Evolutionary conservation across 164 flowering plant genomes (phyloP).

Genomic region (Pachysandra terminalis): DNA sequence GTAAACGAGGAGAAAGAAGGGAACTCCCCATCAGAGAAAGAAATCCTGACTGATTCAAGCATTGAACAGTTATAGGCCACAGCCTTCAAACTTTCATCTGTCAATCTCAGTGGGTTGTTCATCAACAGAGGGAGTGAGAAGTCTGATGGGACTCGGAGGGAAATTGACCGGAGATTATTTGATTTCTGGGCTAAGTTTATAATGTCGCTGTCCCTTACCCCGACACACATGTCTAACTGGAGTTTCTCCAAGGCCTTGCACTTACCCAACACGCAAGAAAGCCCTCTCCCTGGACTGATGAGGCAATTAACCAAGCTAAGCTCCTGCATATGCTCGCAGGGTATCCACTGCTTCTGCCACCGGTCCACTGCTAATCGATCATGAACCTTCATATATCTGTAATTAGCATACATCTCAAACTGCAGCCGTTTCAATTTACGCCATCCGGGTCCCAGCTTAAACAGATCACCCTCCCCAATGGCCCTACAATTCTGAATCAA

Average conservation of each 20-base stretch:
- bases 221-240: slow-evolving; percentile 79
- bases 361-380: slow-evolving; percentile 56
- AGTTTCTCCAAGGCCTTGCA: slow-evolving; percentile 71
- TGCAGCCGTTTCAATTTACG: slow-evolving; percentile 53
- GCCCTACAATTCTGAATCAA: slow-evolving; percentile 71
- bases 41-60: slow-evolving; percentile 65
- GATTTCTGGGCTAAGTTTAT: slow-evolving; percentile 52
- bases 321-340: slow-evolving; percentile 69
- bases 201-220: slow-evolving; percentile 68
- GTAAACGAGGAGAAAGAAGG: slow-evolving; percentile 70
- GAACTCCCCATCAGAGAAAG: slow-evolving; percentile 74
- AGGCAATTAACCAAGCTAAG: slow-evolving; percentile 72
- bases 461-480: slow-evolving; percentile 78
- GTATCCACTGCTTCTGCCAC: slow-evolving; percentile 62
- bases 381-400: slow-evolving; percentile 68
- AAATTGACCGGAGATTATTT: slow-evolving; percentile 52
- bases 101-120: slow-evolving; percentile 50
- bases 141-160: slow-evolving; percentile 67
- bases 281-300: slow-evolving; percentile 73
- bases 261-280: slow-evolving; percentile 60
- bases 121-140: slow-evolving; percentile 49
- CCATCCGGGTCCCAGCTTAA: slow-evolving; percentile 70
- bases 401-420: slow-evolving; percentile 75
- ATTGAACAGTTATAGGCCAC: slow-evolving; percentile 55
- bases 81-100: slow-evolving; percentile 67